Evolutionary conservation across 2,329 filamentous ascomycete genomes (phyloP).

Genomic region (Phymatotrichopsis omnivora): DNA sequence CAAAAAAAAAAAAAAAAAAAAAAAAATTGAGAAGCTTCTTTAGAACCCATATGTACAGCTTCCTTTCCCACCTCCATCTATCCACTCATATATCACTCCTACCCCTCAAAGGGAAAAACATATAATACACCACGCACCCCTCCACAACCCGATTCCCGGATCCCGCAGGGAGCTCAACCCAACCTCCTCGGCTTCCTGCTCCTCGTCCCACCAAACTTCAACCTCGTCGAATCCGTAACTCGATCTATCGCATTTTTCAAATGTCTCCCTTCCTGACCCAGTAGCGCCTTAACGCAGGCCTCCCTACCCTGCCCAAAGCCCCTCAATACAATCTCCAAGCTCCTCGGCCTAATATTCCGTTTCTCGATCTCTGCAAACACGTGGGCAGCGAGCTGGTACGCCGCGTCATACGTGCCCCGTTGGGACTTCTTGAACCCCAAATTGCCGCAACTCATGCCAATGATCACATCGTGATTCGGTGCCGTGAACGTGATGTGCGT

Average conservation of each 20-base stretch:
- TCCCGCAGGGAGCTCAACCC: too few species aligned
- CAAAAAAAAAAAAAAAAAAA: too few species aligned
- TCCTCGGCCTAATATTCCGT: conserved; percentile 62
- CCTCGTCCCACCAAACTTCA: conserved; percentile 94
- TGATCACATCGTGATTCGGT: conserved; percentile 66
- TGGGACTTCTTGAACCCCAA: conserved; percentile 81
- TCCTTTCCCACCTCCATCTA: too few species aligned
- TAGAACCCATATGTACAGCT: too few species aligned
- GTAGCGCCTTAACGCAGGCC: conserved; percentile 76
- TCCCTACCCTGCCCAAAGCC: conserved; percentile 83
- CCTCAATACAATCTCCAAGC: conserved; percentile 68
- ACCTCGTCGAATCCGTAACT: conserved; percentile 73
- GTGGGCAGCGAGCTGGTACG: conserved; percentile 78
- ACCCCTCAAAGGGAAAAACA: too few species aligned
- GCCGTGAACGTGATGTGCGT: conserved; percentile 83
- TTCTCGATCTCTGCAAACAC: conserved; percentile 77
- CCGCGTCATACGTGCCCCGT: conserved; percentile 77
- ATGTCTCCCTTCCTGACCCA: conserved; percentile 72
- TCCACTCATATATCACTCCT: too few species aligned
- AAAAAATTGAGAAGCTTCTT: too few species aligned
- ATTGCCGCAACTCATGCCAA: conserved; percentile 74
- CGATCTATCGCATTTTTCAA: conserved; percentile 64
- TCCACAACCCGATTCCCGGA: too few species aligned
- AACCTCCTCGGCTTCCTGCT: conserved; percentile 76
- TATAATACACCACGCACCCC: too few species aligned